Evolutionary conservation across 208 protist genomes (phyloP).

Genomic region (Acanthamoeba healyi): DNA sequence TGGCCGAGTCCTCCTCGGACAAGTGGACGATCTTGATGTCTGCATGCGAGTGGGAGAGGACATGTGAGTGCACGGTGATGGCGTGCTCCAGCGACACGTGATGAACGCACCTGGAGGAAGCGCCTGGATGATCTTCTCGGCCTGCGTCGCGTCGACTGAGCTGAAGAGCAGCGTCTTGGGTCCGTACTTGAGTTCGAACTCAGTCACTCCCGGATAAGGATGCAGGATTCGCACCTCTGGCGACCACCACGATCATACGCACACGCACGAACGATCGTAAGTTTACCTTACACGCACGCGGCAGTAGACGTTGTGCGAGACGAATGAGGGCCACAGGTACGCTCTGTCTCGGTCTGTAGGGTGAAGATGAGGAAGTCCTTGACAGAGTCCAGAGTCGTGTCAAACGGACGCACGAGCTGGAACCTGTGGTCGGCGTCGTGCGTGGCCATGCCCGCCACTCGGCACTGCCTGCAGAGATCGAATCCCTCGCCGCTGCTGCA

Average conservation of each 20-base stretch:
- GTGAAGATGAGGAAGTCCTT: conserved; percentile 17
- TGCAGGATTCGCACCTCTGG: not conserved
- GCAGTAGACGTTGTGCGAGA: not conserved
- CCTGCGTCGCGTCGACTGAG: not conserved
- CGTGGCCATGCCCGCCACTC: not conserved
- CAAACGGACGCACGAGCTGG: conserved; percentile 3
- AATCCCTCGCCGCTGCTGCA: not conserved
- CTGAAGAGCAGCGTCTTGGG: conserved; percentile 37
- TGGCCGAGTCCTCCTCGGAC: not conserved
- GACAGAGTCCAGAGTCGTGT: not conserved
- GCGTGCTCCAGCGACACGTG: too few species aligned
- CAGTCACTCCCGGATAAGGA: not conserved
- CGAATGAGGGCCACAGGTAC: not conserved
- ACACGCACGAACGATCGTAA: too few species aligned
- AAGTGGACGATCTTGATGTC: not conserved
- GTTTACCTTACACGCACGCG: too few species aligned
- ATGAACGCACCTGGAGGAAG: not conserved
- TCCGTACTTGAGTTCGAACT: conserved; percentile 42
- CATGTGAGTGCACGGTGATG: too few species aligned
- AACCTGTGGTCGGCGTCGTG: conserved; percentile 5
- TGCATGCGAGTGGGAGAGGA: not conserved
- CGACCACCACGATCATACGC: not conserved
- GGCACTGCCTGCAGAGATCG: conserved; percentile 28
- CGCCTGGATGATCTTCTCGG: not conserved
- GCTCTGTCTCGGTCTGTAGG: not conserved